Evolutionary conservation across 768 basidiomycete species (phyloP), one percentile per base, ranked within the genome.

Genomic region (Xerocomellus amylosporus): DNA sequence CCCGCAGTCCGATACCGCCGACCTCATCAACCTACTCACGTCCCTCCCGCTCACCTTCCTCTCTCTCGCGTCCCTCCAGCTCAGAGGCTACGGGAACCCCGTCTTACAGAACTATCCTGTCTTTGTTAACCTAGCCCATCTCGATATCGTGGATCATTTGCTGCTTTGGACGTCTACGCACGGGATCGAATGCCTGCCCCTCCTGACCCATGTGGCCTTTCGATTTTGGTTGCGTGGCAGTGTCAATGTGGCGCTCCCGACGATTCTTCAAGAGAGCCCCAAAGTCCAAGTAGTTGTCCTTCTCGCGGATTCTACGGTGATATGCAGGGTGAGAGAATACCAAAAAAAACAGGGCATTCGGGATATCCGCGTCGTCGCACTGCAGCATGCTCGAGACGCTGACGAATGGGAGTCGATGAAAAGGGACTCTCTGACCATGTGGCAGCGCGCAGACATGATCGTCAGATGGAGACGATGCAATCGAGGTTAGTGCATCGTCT

Each of bases 101-200:
- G 24, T 24, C 24, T 24, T 24, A 24, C 55, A 24, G 24, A 24
- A 24, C 24, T 4, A 55, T n/a, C 64, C 60, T 10, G 50, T 17
- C 19, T 64, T 62, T 37, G 28, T 30, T 5, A 41, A 45, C 34
- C 38, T 65, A 1, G 60, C 61, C 13, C 58, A 63, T 22, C 61
- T 66, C 19, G 61, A 65, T 22, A 39, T 66, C 42, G 46, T 64
- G n/a, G 55, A 64, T 20, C 48, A 58, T 9, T 64, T 61, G 61
- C 45, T 52, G 1, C 49, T 65, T 8, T 65, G 58, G 61, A 56
- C 31, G n/a, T 58, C 64, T 2, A 49, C 56, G 2, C 47, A 56
- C 20, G 56, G 60, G 2, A 58, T 67, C 45, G 58, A 66, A 28
- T 20, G 41, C 36, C 48, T 60, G 3, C 58, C 58, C 3, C 48